Evolutionary conservation across 305 asterid genomes (phyloP).

Genomic region (Fraxinus xanthoxyloides): DNA sequence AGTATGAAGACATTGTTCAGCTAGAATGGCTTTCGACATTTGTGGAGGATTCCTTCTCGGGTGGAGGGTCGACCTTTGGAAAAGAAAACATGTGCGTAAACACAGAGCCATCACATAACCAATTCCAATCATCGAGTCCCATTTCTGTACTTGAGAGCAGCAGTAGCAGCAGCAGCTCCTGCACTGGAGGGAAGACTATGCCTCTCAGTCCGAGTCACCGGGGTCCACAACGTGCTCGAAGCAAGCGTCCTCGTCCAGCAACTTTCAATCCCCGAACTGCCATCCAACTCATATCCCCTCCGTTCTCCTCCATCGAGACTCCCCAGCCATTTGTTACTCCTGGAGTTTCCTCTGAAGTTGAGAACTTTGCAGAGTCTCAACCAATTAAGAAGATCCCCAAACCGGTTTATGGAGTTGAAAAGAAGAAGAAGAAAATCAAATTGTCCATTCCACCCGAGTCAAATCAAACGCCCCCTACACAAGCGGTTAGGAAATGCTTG

Average conservation of each 20-base stretch:
- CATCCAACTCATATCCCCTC: slow-evolving; percentile 50
- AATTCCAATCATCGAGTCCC: slow-evolving; percentile 65
- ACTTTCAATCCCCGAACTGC: slow-evolving; percentile 62
- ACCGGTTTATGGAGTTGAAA: slow-evolving; percentile 22
- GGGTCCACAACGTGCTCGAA: slow-evolving; percentile 88
- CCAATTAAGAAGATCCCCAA: slow-evolving; percentile 27
- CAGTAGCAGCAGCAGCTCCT: slow-evolving; percentile 54
- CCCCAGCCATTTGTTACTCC: slow-evolving; percentile 33
- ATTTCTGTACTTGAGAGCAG: slow-evolving; percentile 78
- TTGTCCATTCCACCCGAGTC: slow-evolving; percentile 8
- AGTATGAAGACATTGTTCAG: slow-evolving; percentile 91
- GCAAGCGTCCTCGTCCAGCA: slow-evolving; percentile 87
- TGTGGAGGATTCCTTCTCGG: slow-evolving; percentile 78
- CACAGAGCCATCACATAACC: slow-evolving; percentile 31
- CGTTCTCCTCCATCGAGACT: slow-evolving; percentile 29
- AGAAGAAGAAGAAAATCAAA: slow-evolving; percentile 57
- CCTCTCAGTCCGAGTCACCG: slow-evolving; percentile 53
- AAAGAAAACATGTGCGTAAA: slow-evolving; percentile 38
- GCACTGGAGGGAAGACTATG: slow-evolving; percentile 38
- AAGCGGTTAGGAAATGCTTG: slow-evolving; percentile 63
- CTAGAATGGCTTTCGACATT: slow-evolving; percentile 92
- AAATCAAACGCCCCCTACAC: slow-evolving; percentile 25
- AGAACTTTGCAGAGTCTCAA: neutral
- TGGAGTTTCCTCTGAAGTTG: neutral
- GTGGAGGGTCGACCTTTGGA: slow-evolving; percentile 58